Evolutionary conservation across 805 yeast species (phyloP).

Genomic region (Deakozyma indianensis): DNA sequence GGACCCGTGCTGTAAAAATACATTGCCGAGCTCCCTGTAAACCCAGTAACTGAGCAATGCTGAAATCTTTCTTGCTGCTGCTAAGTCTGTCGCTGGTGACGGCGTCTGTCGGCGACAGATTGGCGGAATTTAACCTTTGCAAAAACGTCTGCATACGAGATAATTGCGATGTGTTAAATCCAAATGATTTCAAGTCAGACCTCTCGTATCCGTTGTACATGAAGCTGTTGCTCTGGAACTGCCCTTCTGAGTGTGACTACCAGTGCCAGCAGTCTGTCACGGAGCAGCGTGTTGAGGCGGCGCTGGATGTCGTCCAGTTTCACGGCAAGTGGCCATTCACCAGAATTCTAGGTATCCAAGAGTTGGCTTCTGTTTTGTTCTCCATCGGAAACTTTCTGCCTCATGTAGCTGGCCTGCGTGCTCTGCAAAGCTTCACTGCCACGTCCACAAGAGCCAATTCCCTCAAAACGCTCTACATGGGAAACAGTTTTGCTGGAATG

Average conservation of each 20-base stretch:
- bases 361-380: constrained; percentile 64
- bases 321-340: constrained; percentile 97
- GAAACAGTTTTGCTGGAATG: constrained; percentile 52
- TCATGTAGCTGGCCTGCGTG: constrained; percentile 35
- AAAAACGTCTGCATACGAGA: constrained; percentile 20
- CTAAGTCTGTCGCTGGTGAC: no score
- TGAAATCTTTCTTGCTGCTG: no score
- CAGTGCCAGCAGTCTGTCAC: constrained; percentile 78
- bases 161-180: constrained; percentile 19
- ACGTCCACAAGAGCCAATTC: constrained; percentile 10
- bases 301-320: constrained; percentile 60
- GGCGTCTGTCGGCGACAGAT: constrained; percentile 39
- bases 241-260: constrained; percentile 77
- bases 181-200: constrained; percentile 13
- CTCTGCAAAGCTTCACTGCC: constrained; percentile 16
- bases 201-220: constrained; percentile 25
- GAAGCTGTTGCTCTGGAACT: constrained; percentile 51
- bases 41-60: no score
- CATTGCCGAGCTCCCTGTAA: no score
- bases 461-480: constrained; percentile 23
- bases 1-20: no score
- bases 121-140: constrained; percentile 34
- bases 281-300: constrained; percentile 28
- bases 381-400: constrained; percentile 59
- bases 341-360: constrained; percentile 71